A percentile compares a stretch with the other conserved stretches of the same genome.
These are phyloP conservation scores for Coleophoma eucalyptorum DNA, from an alignment of 2,329 filamentous ascomycete genomes.

Conservation along the genomic window DNA sequence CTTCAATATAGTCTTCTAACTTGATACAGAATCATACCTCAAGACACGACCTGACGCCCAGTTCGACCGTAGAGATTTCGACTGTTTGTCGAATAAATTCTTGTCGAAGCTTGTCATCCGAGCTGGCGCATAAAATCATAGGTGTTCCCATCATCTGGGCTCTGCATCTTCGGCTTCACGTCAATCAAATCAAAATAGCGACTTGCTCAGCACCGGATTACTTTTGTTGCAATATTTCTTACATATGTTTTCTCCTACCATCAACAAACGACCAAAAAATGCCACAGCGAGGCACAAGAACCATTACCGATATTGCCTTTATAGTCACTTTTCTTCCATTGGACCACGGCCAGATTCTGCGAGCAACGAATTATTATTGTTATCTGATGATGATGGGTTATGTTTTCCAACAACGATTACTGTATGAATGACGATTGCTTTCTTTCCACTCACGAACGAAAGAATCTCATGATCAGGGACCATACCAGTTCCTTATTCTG, in stretches of 20 bases:
- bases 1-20: conserved; percentile 34
- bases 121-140: conserved; percentile 37
- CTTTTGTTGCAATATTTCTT: conserved; percentile 11
- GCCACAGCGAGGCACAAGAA: neutral
- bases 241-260: conserved; percentile 16
- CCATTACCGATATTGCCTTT: conserved; percentile 4
- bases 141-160: conserved; percentile 23
- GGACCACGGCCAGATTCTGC: neutral
- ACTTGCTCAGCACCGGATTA: neutral
- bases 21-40: conserved; percentile 73
- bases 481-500: no score
- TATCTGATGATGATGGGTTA: neutral
- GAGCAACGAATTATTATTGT: neutral
- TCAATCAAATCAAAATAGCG: conserved; percentile 8
- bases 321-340: neutral
- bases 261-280: neutral
- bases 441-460: no score
- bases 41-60: conserved; percentile 70
- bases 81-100: conserved; percentile 96
- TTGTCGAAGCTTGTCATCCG: conserved; percentile 94
- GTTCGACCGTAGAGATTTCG: conserved; percentile 90
- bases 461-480: no score
- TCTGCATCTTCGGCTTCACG: conserved; percentile 17
- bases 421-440: no score
- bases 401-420: neutral